These are phyloP conservation scores for Solanum dulcamara DNA, from an alignment of 257 asterid species.

Conservation along the genomic window DNA sequence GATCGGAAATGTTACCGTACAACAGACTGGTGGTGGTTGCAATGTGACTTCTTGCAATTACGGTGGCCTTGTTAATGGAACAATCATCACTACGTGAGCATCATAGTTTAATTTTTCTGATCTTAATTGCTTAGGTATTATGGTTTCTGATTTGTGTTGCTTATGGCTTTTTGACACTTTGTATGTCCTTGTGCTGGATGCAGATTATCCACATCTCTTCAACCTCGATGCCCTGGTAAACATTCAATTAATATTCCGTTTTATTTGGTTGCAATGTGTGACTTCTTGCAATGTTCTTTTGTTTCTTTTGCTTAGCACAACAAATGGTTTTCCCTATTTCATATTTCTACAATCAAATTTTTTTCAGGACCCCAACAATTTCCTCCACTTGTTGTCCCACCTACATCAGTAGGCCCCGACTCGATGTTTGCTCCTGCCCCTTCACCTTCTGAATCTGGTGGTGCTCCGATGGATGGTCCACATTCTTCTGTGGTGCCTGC, in stretches of 20 bases:
- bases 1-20: conserved; percentile 70
- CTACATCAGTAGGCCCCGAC: conserved; percentile 42
- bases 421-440: conserved; percentile 71
- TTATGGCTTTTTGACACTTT: background rate
- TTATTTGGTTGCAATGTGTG: background rate
- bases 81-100: conserved; percentile 59
- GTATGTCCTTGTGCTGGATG: conserved; percentile 1
- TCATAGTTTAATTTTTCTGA: background rate
- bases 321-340: background rate
- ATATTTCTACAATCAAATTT: background rate
- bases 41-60: conserved; percentile 87
- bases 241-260: background rate
- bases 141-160: background rate
- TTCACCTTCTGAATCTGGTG: conserved; percentile 61
- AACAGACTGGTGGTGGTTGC: conserved; percentile 84
- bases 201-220: conserved; percentile 73
- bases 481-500: conserved; percentile 48
- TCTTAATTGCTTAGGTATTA: background rate
- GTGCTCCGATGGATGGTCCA: conserved; percentile 44
- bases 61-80: conserved; percentile 74
- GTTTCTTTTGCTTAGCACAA: background rate
- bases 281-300: background rate
- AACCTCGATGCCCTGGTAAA: conserved; percentile 96
- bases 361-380: conserved; percentile 70
- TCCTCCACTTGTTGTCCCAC: conserved; percentile 63